phyloP scores from a whole-genome alignment of 2,329 filamentous ascomycete species.

The Lasiodiplodia citricola region DNA sequence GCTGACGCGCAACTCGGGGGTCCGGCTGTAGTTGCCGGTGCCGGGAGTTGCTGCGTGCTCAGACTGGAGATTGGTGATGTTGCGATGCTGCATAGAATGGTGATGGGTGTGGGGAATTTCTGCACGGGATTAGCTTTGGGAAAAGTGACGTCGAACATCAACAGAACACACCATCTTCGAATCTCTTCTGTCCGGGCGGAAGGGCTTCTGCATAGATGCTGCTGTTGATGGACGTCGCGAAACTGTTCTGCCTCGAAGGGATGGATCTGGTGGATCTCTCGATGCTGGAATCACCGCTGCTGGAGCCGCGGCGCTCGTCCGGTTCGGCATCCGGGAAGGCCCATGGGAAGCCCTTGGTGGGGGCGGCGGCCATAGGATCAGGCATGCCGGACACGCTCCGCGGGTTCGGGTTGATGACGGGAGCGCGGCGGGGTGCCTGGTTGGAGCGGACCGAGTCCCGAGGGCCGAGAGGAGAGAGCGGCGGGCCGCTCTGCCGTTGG shows the following conservation, averaged over 20 bases:
- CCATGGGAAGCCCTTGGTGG: slow-evolving; percentile 83
- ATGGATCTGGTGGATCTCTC: slow-evolving; percentile 58
- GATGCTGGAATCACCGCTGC: slow-evolving; percentile 55
- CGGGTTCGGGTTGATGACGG: slow-evolving; percentile 73
- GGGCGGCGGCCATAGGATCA: slow-evolving; percentile 70
- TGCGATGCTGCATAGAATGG: slow-evolving; percentile 76
- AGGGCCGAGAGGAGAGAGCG: slow-evolving; percentile 51
- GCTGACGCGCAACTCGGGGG: slow-evolving; percentile 79
- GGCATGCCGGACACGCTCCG: slow-evolving; percentile 68
- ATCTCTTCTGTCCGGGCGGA: slow-evolving; percentile 72
- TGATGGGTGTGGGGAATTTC: slow-evolving; percentile 65
- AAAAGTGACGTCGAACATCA: not conserved
- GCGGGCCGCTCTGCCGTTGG: slow-evolving; percentile 50
- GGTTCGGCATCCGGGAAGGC: slow-evolving; percentile 77
- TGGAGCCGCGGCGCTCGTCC: slow-evolving; percentile 54
- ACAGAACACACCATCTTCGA: slow-evolving; percentile 64
- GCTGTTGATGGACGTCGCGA: slow-evolving; percentile 78
- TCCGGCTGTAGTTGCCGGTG: slow-evolving; percentile 79
- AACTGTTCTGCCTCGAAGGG: slow-evolving; percentile 75
- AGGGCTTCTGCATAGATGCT: slow-evolving; percentile 79
- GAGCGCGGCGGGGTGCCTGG: slow-evolving; percentile 64
- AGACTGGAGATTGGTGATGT: slow-evolving; percentile 69
- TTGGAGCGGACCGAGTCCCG: slow-evolving; percentile 39
- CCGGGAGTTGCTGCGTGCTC: slow-evolving; percentile 63
- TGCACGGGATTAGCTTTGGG: slow-evolving; percentile 36